Base-by-base conservation (phyloP, 352 stramenopile genomes). In the Globisporangium abappressorium region DNA sequence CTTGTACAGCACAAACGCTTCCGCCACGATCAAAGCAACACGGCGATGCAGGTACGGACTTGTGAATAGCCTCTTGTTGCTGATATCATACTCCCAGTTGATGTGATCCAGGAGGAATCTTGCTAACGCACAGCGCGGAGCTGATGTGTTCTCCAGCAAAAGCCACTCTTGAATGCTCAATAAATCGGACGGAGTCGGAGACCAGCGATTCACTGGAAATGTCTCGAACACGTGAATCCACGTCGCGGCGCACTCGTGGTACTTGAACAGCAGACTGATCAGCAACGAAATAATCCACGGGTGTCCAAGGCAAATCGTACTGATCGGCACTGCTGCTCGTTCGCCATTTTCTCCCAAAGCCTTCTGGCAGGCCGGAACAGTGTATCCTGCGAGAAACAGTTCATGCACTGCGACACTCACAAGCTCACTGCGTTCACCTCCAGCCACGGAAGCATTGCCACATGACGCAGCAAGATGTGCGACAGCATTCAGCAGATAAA, bases 151-250 rank as follows among this genome's bases (percentile, higher is more conserved):
- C 36, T 94, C 84, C n/a, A 94, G 71, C 33, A 92, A 62, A 9
- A 96, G 56, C 88, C 88, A 96, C 59, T 92, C 82, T 65, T 96
- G 86, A 15, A 96, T 69, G 63, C 84, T 89, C 1, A 75, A 53
- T 60, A 96, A 65, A 70, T 96, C 88, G 9, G 80, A 72, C 3
- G 68, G 66, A 5, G 80, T 91, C 0, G 88, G 88, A 20, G 85
- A 63, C 88, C 88, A 96, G 1, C 86, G 80, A 70, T 93, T 93
- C n/a, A 96, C 83, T 9, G 88, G 88, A 69, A 96, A 92, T 26
- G 81, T 93, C 64, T 94, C 85, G 26, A 96, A 94, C 8, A 96
- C 81, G 41, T 92, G 74, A 55, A 93, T 91, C 81, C 86, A 93
- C 0, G 84, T 92, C 30, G 81, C 83, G 0, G 83, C 82, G 62